A percentile compares a stretch with the other conserved stretches of the same genome.
Evolutionary conservation across 2,329 filamentous ascomycete genomes (phyloP).

Genomic region (Metarhizium guizhouense): DNA sequence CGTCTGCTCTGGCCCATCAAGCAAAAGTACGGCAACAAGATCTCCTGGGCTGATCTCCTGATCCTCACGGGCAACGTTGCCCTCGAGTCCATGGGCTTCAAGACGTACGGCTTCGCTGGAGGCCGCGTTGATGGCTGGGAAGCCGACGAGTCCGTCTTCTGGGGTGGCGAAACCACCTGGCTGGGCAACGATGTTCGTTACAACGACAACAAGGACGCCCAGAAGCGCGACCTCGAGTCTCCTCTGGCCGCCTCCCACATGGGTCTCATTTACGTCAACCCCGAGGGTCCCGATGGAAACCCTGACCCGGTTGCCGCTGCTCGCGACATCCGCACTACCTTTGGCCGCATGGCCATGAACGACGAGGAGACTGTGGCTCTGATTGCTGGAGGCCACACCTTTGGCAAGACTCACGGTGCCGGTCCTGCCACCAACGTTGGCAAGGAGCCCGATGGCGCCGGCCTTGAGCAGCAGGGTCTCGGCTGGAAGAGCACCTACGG

Average conservation of each 20-base stretch:
- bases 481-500: constrained; percentile 61
- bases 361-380: constrained; percentile 74
- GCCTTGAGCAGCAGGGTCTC: constrained; percentile 58
- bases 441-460: constrained; percentile 56
- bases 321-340: constrained; percentile 64
- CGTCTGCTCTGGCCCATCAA: constrained; percentile 74
- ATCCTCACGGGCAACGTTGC: constrained; percentile 69
- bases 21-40: constrained; percentile 76
- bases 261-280: constrained; percentile 78
- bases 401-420: constrained; percentile 76
- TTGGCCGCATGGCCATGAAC: constrained; percentile 74
- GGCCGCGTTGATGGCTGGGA: constrained; percentile 67
- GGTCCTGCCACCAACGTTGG: constrained; percentile 55
- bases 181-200: constrained; percentile 68
- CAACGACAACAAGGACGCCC: constrained; percentile 37
- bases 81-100: constrained; percentile 67
- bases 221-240: constrained; percentile 56
- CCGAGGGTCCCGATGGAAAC: constrained; percentile 64
- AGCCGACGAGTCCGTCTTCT: constrained; percentile 68
- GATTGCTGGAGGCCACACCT: constrained; percentile 69
- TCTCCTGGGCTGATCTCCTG: constrained; percentile 69
- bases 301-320: constrained; percentile 62
- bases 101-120: constrained; percentile 64
- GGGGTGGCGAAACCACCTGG: constrained; percentile 69
- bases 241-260: constrained; percentile 58